Conservation (phyloP, 768 basidiomycete species). For the Amanita thiersii region DNA sequence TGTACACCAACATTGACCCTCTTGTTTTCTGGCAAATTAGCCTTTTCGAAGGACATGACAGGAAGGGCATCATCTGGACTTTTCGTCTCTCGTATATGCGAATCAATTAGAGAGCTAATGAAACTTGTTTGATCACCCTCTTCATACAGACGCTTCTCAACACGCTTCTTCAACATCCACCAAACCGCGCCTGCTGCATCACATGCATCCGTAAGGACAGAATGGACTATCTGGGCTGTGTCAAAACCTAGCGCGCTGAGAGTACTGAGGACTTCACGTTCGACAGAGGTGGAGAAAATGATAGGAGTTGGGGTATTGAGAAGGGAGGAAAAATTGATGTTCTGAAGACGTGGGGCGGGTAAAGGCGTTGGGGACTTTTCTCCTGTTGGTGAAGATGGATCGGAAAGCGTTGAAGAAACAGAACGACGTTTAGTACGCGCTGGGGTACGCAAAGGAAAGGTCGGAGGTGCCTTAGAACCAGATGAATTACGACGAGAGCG, state of each 20-base stretch:
- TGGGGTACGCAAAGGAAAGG: conserved; percentile 75
- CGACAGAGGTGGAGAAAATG: conserved; percentile 81
- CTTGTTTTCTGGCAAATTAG: conserved; percentile 22
- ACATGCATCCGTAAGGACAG: conserved; percentile 86
- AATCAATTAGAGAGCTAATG: conserved; percentile 7
- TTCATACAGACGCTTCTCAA: conserved; percentile 46
- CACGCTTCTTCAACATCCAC: conserved; percentile 92
- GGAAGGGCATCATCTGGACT: neutral
- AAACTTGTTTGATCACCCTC: conserved; percentile 14
- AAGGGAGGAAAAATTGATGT: conserved; percentile 53
- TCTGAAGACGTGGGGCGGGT: conserved; percentile 30
- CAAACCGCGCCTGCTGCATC: conserved; percentile 86
- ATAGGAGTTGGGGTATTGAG: conserved; percentile 62
- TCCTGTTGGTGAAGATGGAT: conserved; percentile 40
- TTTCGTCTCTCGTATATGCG: conserved; percentile 2
- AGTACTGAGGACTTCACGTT: conserved; percentile 70
- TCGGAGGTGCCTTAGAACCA: conserved; percentile 40
- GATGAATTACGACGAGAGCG: conserved; percentile 21
- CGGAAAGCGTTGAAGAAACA: conserved; percentile 80
- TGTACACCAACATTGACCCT: conserved; percentile 32
- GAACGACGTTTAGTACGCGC: conserved; percentile 94
- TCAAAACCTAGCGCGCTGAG: conserved; percentile 81
- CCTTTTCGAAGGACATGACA: conserved; percentile 2
- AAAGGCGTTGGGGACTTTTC: conserved; percentile 35
- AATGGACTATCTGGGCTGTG: conserved; percentile 92